These are phyloP conservation scores for Termitomyces eurrhizus DNA, from an alignment of 768 basidiomycete species.

Conservation along the genomic window DNA sequence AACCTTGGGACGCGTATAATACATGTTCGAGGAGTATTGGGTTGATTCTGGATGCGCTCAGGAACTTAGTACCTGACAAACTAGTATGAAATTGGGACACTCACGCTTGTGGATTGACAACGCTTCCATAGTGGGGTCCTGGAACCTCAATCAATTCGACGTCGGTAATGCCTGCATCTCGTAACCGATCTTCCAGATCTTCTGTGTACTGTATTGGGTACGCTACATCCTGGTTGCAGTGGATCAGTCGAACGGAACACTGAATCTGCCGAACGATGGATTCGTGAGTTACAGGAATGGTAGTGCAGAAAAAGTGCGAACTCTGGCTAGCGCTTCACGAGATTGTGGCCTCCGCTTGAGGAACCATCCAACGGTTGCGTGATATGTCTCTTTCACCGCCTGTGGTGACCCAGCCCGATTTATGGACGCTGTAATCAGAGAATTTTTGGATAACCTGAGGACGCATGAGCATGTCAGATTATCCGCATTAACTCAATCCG, in stretches of 20 bases:
- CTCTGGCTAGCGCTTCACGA: slow-evolving; percentile 15
- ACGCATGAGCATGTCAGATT: background rate
- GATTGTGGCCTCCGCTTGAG: slow-evolving; percentile 13
- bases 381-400: slow-evolving; percentile 14
- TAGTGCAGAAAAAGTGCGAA: background rate
- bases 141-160: slow-evolving; percentile 17
- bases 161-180: slow-evolving; percentile 16
- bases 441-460: slow-evolving; percentile 13
- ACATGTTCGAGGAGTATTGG: slow-evolving; percentile 16
- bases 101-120: slow-evolving; percentile 19
- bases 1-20: slow-evolving; percentile 6
- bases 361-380: slow-evolving; percentile 19
- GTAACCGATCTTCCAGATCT: slow-evolving; percentile 18
- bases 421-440: slow-evolving; percentile 10
- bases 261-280: slow-evolving; percentile 7
- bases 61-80: background rate
- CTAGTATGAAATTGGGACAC: background rate
- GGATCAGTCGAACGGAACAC: slow-evolving; percentile 22
- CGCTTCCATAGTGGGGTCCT: slow-evolving; percentile 21
- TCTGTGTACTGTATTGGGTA: slow-evolving; percentile 15
- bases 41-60: slow-evolving; percentile 12
- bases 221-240: slow-evolving; percentile 24
- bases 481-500: background rate
- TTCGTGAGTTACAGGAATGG: background rate
- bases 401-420: slow-evolving; percentile 18